A percentile compares a stretch with the other conserved stretches of the same genome.
Evolutionary conservation across 192 early-diverging fungal species (phyloP).

Genomic region (Mortierella hygrophila): DNA sequence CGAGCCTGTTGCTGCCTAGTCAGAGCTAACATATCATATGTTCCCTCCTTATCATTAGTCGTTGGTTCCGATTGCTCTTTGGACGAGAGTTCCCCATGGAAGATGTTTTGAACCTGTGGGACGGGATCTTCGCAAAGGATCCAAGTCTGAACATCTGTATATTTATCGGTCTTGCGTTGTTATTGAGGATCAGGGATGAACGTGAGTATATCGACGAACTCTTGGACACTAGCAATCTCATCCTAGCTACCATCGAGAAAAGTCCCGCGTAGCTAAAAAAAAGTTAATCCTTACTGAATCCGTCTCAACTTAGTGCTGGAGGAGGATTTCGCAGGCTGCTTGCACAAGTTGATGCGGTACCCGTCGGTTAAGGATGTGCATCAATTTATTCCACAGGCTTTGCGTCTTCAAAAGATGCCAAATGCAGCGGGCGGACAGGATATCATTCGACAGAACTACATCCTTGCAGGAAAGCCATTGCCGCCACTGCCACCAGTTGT

Average conservation of each 20-base stretch:
- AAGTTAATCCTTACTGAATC: not conserved
- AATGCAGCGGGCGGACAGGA: slow-evolving; percentile 60
- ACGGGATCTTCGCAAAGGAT: slow-evolving; percentile 90
- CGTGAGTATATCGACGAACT: slow-evolving; percentile 59
- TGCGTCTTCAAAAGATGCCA: slow-evolving; percentile 66
- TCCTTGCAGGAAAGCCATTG: slow-evolving; percentile 57
- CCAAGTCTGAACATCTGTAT: slow-evolving; percentile 82
- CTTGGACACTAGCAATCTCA: not conserved
- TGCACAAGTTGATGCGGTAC: slow-evolving; percentile 73
- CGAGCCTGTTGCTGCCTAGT: not conserved
- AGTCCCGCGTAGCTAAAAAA: not conserved
- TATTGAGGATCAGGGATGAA: slow-evolving; percentile 76
- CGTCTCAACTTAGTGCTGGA: slow-evolving; percentile 60
- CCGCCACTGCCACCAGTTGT: slow-evolving; percentile 18
- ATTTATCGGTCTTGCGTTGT: slow-evolving; percentile 83
- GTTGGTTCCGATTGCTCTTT: slow-evolving; percentile 95
- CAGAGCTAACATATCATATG: not conserved
- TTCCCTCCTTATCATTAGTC: slow-evolving; percentile 49
- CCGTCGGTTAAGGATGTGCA: slow-evolving; percentile 64
- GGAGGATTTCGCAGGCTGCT: slow-evolving; percentile 74
- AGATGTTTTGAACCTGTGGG: slow-evolving; percentile 86
- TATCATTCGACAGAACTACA: slow-evolving; percentile 70
- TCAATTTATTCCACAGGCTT: slow-evolving; percentile 74
- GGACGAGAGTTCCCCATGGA: slow-evolving; percentile 86
- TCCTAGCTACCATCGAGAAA: not conserved